Evolutionary conservation across 495 filamentous ascomycete species (phyloP), one percentile per base, ranked within the genome.

Genomic region (Hyaloscypha variabilis): DNA sequence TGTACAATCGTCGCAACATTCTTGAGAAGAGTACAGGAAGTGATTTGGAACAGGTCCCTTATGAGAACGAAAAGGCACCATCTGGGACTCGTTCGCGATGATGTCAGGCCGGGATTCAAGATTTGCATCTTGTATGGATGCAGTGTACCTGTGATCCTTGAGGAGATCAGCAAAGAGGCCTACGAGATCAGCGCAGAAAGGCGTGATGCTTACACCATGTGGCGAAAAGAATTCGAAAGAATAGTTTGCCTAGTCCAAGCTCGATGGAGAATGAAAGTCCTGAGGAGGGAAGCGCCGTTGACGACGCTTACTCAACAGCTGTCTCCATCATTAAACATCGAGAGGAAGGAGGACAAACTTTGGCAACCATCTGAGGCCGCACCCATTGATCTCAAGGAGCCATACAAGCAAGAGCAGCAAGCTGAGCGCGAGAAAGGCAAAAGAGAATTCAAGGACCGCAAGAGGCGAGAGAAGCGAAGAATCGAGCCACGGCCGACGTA

Each of bases 111-210:
- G 6, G 73, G 73, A 2, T 77, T 79, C 67, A 34, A 70, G 0
- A 65, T 79, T 21, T 78, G 74, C 55, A 80, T 80, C 21, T 59
- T 81, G 2, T 77, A 71, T 46, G 78, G 78, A 0, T 79, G 76
- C 46, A 79, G 75, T 26, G 78, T 80, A 3, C 78, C 78, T 10
- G 76, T 81, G 8, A 74, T 76, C 29, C 68, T 79, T 0, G 73
- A 74, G 24, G 17, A 42, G 50, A 61, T 57, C 30, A 46, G 58
- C 26, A 73, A 73, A 50, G 29, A 53, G 1, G 19, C 25, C 30
- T 21, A 58, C 61, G 54, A 58, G 19, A 5, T 58, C 8, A 58
- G 17, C 14, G 54, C 54, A 21, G 54, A 58, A 28, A 10, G 6
- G 13, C 6, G 8, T 8, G 54, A 58, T n/a, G 8, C 14, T 17